Evolutionary conservation across 345 rosid genomes (phyloP), one percentile per base, ranked within the genome.

Genomic region (Gossypium rotundifolium): DNA sequence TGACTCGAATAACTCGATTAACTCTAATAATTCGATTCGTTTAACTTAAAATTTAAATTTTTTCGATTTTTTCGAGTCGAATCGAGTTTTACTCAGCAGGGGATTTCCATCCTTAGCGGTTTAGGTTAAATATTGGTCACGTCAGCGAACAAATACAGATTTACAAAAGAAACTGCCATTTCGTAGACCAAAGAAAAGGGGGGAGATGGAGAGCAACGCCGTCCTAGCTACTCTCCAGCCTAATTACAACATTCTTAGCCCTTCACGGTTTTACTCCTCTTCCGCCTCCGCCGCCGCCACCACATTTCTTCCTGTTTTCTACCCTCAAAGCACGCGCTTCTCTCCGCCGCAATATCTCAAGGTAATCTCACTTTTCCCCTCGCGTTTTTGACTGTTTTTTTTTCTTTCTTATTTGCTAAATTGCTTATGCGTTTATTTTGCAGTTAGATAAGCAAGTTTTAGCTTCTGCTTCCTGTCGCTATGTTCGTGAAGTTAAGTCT

Each of bases 181-280:
- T 20, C 3, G 60, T 33, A 70, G 27, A 33, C 18, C 23, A 11
- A 6, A 23, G 48, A 29, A 3, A 20, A 52, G 52, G 53, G 3
- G 29, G 4, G 60, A 61, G 68, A 93, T 93, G 98, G 96, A 91
- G 85, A 79, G 78, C 74, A 74, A 76, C 58, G 86, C 88, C 22
- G 79, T 81, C 27, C 57, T 79, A 0, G 73, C 84, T 0, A 83
- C 75, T 53, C 73, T 83, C 25, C 85, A 76, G 38, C 85, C 85
- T 25, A 84, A 77, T 74, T 79, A 65, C 85, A 79, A 65, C 84
- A 80, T 82, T 27, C 71, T 78, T 45, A 77, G n/a, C 64, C 89
- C 90, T 57, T 79, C 90, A 46, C 85, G 85, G 65, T 51, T 78
- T 79, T 62, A 74, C 48, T 42, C 62, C 61, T 14, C 66, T 73